A percentile compares a stretch with the other conserved stretches of the same genome.
Evolutionary conservation across 2,329 filamentous ascomycete species (phyloP).

Genomic region (Beauveria asiatica): DNA sequence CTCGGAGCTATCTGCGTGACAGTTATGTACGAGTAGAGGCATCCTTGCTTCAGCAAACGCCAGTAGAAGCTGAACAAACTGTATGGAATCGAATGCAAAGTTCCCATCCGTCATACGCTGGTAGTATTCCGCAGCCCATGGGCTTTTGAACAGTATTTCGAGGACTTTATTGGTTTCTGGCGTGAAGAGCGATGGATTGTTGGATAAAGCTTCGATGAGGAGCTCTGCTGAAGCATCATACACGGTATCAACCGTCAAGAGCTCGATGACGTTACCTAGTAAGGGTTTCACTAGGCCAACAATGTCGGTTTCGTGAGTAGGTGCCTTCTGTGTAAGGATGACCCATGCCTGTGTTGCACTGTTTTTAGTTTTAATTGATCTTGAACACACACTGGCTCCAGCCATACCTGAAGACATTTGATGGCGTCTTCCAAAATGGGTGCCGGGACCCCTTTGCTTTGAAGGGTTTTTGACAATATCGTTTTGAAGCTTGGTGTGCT

Average conservation of each 20-base stretch:
- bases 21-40: constrained; percentile 47
- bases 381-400: constrained; percentile 16
- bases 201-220: constrained; percentile 55
- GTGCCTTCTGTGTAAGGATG: constrained; percentile 59
- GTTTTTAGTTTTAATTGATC: constrained; percentile 17
- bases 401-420: constrained; percentile 50
- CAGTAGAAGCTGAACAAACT: constrained; percentile 58
- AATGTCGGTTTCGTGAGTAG: constrained; percentile 47
- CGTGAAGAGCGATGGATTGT: constrained; percentile 55
- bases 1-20: constrained; percentile 39
- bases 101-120: constrained; percentile 48
- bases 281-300: constrained; percentile 52
- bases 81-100: constrained; percentile 54
- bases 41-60: constrained; percentile 61
- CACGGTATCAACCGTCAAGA: constrained; percentile 48
- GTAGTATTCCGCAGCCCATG: constrained; percentile 51
- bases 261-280: constrained; percentile 50
- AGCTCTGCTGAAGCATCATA: constrained; percentile 55
- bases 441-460: constrained; percentile 18
- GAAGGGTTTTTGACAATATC: constrained; percentile 32
- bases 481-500: constrained; percentile 32
- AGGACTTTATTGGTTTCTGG: constrained; percentile 49
- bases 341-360: constrained; percentile 55
- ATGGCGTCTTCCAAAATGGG: constrained; percentile 46
- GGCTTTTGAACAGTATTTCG: constrained; percentile 49